Evolutionary conservation across 345 rosid species (phyloP), one percentile per base, ranked within the genome.

Genomic region (Microcos paniculata): DNA sequence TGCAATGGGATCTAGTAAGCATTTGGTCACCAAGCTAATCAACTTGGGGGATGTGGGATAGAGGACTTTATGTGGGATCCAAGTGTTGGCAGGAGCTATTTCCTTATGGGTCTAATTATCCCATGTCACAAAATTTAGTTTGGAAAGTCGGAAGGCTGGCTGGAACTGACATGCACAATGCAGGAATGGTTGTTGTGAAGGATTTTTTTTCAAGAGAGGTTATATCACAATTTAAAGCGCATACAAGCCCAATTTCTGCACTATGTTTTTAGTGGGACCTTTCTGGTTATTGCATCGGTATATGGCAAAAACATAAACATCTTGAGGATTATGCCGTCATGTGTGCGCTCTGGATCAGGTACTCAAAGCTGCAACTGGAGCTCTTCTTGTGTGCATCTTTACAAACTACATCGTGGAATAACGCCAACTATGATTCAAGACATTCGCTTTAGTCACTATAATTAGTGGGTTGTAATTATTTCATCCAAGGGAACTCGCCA

Each of bases 401-500:
- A 88, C 88, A 89, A 90, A 88, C 91, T 95, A 66, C 99, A 93
- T 84, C 91, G 99, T 4, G 98, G 99, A 80, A 90, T 95, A 80
- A 95, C 99, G 75, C 85, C 97, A 23, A 97, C 99, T 74, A 91
- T 92, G 79, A 94, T 96, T 78, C 99, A 96, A 82, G 98, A 96
- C 77, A 93, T 96, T 79, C 87, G 98, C 88, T 96, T 96, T 79
- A 96, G 99, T 80, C 82, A 87, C 77, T 90, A 84, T 58, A 91
- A 98, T 82, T 94, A 90, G 78, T 96, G 98, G 99, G 80, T 96
- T 81, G 91, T 93, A 31, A 87, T 93, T 75, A 89, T 90, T 80
- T 92, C 99, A 79, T 89, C 99, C 49, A 92, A 90, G 85, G 98
- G 99, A 3, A 96, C 99, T 74, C 92, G 99, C 87, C 99, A 96